Percentiles rank a stretch among this genome's conserved stretches.
Evolutionary conservation across 2,329 filamentous ascomycete species (phyloP).

Genomic region (Aspergillus latus): DNA sequence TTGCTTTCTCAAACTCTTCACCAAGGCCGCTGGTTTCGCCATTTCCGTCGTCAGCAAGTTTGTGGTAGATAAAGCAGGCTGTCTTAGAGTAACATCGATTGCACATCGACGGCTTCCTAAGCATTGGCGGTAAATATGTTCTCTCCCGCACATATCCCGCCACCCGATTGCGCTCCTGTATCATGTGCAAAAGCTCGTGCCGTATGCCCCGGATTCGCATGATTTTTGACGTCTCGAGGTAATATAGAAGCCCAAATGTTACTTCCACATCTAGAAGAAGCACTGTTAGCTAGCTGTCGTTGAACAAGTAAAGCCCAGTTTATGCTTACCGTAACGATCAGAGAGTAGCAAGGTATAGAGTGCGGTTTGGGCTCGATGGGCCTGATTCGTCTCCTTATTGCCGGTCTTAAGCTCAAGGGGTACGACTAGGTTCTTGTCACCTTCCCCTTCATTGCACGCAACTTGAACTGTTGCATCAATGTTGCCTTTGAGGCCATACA

Average conservation of each 20-base stretch:
- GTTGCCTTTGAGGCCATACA: conserved; percentile 95
- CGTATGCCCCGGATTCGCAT: conserved; percentile 81
- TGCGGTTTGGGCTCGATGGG: conserved; percentile 89
- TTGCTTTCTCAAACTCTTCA: conserved; percentile 76
- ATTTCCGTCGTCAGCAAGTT: conserved; percentile 78
- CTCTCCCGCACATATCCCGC: conserved; percentile 82
- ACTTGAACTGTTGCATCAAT: conserved; percentile 96
- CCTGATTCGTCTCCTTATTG: conserved; percentile 71
- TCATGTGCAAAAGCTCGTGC: conserved; percentile 90
- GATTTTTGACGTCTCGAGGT: conserved; percentile 86
- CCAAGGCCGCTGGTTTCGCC: conserved; percentile 78
- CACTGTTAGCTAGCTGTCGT: background rate
- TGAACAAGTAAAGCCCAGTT: background rate
- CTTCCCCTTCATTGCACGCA: conserved; percentile 69
- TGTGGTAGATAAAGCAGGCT: conserved; percentile 91
- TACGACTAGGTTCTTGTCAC: conserved; percentile 70
- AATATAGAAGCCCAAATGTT: conserved; percentile 87
- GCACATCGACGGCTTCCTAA: conserved; percentile 78
- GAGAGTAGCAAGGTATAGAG: conserved; percentile 90
- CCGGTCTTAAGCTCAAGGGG: conserved; percentile 97
- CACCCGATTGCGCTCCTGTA: conserved; percentile 89
- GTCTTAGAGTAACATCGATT: conserved; percentile 86
- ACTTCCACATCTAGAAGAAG: conserved; percentile 71
- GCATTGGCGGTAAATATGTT: conserved; percentile 80
- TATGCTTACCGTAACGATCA: conserved; percentile 70